Evolutionary conservation across 768 basidiomycete genomes (phyloP), one percentile per base, ranked within the genome.

Genomic region (Agaricus subrufescens): DNA sequence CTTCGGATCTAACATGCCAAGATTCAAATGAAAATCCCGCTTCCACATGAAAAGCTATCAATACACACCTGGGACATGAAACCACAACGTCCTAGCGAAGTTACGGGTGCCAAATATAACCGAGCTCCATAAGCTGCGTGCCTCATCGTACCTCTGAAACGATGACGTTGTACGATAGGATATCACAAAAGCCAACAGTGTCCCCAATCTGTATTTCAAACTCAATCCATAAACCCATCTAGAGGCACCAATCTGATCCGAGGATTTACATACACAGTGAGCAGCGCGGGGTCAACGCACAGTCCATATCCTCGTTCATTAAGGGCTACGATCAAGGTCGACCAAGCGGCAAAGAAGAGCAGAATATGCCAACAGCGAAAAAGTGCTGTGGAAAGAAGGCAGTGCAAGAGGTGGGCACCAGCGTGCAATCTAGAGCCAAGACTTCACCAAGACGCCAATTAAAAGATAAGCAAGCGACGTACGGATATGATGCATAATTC

Each of bases 111-210:
- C 76, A 29, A 82, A 66, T 46, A 83, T 78, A n/a, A 89, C 84
- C 58, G 84, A 80, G 3, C 84, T 84, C 87, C 87, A 89, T 4
- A 82, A 69, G 50, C 77, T 70, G 52, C 87, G 71, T 25, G 87
- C 87, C 62, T 89, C 87, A 54, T 89, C 88, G 67, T 89, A 89
- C n/a, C 85, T 72, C 65, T 87, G 86, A 61, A 86, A 87, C 39
- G 84, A 85, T 3, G 86, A 83, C 10, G 84, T 87, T 9, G 86
- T 87, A 56, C 86, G 67, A 66, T 86, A 87, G 0, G 85, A 85
- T 50, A 89, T 82, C 37, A 89, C 80, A 60, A 89, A 89, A 76
- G 87, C 87, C 25, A 89, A 73, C 1, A 89, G 84, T 3, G 85
- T 87, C 76, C 87, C 77, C 47, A 76, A 61, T 19, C 71, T 78